Evolutionary conservation across 2,329 filamentous ascomycete species (phyloP), one percentile per base, ranked within the genome.

Genomic region (Capronia epimyces): DNA sequence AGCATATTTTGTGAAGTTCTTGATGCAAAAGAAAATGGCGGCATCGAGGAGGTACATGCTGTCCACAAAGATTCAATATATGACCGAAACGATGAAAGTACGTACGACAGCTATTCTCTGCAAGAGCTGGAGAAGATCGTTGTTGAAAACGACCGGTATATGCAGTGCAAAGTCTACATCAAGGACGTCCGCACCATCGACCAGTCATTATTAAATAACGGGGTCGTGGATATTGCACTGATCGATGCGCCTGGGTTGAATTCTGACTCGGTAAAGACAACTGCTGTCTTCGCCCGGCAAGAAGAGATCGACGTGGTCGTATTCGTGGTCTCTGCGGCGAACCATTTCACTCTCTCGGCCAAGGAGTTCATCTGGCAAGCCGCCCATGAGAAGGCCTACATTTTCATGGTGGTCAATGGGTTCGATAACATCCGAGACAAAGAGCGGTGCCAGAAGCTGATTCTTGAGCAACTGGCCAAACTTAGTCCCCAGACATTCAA

Each of bases 291-390:
- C 68, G 93, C 93, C 20, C 80, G 93, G 50, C 93, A 98, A 66
- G 93, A 98, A 68, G 93, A 98, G 70, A 98, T 98, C 57, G 93
- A 98, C 62, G 93, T 98, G 0, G 93, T 98, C 1, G 90, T 98
- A 0, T 98, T 98, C 63, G 93, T 98, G 27, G 93, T 98, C 3
- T 96, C 90, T 9, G 93, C 93, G 2, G 89, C 91, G 21, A 98
- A 98, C 60, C 93, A 98, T 69, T 97, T 98, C 66, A 98, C 93
- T 0, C 82, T 95, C 48, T 95, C 93, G 1, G 90, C 93, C n/a
- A 94, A 87, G 69, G 93, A 98, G 63, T 98, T 98, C 64, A 95
- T 98, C 56, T 87, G 87, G 76, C 91, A 91, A 44, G 93, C 93
- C 1, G 93, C 93, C 0, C 83, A 91, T 34, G 93, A 98, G 65